Evolutionary conservation across 495 filamentous ascomycete genomes (phyloP), one percentile per base, ranked within the genome.

Genomic region (Sordaria brevicollis): DNA sequence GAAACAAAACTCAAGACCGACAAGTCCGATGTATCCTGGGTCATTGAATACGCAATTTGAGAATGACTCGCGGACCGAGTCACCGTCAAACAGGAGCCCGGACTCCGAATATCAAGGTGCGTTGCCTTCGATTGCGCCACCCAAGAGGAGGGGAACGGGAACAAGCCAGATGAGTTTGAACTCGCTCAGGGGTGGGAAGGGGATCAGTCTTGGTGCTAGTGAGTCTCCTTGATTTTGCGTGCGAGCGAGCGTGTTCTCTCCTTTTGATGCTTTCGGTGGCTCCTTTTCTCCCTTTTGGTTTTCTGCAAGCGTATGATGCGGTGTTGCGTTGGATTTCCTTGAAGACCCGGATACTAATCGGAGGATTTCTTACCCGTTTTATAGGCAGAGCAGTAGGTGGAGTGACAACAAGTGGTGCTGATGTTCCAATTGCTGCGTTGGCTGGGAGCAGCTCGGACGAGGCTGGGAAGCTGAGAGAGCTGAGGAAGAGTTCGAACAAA

Each of bases 191-290:
- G 67, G 69, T 13, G 75, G 77, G 6, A 73, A 73, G 11, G 75
- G 76, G n/a, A 82, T 82, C 65, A 78, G 71, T 65, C 72, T 82
- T 67, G 80, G 80, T 35, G 71, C 76, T 15, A 71, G 72, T 75
- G 71, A 54, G 71, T 73, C 36, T 54, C 66, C 43, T 35, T 66
- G 49, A 62, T 8, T 62, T 7, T 62, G 13, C 11, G 13, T 57
- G 49, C 49, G 13, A 15, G 49, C 49, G 49, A 4, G 49, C 49
- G 13, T 62, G 49, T 31, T 62, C 25, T 17, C 29, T 62, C 5
- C 17, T 31, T 36, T 57, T 15, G 19, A 29, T 57, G 49, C 4
- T 29, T 57, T 29, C 29, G 49, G 25, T 31, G 49, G 21, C 8
- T 62, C 2, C 17, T 62, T 4, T 0, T 17, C 9, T 39, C 6